phyloP scores from a whole-genome alignment of 202 grass and related monocot species.

The Zoysia matrella region DNA sequence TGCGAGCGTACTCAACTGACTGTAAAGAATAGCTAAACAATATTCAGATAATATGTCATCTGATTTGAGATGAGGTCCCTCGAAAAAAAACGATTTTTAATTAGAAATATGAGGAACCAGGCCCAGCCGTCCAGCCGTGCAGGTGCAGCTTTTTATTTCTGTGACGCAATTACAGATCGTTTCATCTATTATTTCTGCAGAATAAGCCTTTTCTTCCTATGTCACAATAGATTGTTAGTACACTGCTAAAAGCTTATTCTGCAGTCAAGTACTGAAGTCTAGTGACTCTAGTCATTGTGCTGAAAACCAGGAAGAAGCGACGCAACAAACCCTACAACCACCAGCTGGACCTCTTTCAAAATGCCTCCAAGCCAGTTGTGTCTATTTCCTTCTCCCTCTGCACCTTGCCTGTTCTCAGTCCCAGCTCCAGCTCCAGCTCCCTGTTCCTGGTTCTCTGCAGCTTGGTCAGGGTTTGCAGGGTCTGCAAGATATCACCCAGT shows the following conservation, averaged over 20 bases:
- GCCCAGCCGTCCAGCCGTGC: too few species aligned
- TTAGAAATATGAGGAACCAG: too few species aligned
- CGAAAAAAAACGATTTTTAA: too few species aligned
- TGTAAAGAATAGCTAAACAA: too few species aligned
- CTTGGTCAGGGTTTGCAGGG: slow-evolving; percentile 61
- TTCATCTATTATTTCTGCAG: too few species aligned
- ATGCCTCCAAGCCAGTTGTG: slow-evolving; percentile 66
- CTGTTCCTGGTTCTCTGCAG: slow-evolving; percentile 69
- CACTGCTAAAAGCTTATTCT: slow-evolving; percentile 28
- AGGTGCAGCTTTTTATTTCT: too few species aligned
- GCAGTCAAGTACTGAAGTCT: slow-evolving; percentile 27
- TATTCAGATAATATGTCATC: too few species aligned
- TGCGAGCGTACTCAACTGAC: too few species aligned
- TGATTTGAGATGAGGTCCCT: too few species aligned
- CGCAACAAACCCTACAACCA: slow-evolving; percentile 7
- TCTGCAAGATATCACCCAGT: slow-evolving; percentile 57
- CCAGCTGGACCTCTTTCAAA: slow-evolving; percentile 86
- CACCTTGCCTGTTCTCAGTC: slow-evolving; percentile 59
- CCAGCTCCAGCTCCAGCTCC: slow-evolving; percentile 42
- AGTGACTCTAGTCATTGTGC: slow-evolving; percentile 62
- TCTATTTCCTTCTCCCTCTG: slow-evolving; percentile 54
- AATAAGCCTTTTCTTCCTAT: not conserved
- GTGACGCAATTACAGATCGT: too few species aligned
- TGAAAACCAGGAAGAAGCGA: slow-evolving; percentile 95
- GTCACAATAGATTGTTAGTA: slow-evolving; percentile 32